phyloP scores from a whole-genome alignment of 495 filamentous ascomycete genomes.

The Penicilliopsis zonata region DNA sequence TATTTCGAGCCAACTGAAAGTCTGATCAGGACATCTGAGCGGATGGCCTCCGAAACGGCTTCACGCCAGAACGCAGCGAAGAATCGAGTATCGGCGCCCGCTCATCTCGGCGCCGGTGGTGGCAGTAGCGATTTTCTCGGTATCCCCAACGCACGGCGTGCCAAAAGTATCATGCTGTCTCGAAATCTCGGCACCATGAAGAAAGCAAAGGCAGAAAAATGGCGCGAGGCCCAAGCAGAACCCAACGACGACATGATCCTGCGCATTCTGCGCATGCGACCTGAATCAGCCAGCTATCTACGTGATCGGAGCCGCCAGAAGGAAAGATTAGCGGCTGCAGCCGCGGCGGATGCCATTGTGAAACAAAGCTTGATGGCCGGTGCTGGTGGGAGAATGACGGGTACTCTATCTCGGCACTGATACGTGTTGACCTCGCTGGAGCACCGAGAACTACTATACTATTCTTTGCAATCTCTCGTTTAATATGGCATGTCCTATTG shows the following conservation, averaged over 20 bases:
- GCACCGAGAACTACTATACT: no score
- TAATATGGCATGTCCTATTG: no score
- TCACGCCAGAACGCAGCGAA: constrained; percentile 54
- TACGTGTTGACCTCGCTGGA: no score
- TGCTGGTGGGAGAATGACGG: constrained; percentile 48
- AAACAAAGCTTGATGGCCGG: constrained; percentile 74
- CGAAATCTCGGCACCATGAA: constrained; percentile 94
- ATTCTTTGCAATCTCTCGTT: no score
- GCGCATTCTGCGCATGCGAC: constrained; percentile 88
- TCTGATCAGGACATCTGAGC: constrained; percentile 82
- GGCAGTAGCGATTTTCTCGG: constrained; percentile 57
- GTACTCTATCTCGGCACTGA: constrained; percentile 35
- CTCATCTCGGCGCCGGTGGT: constrained; percentile 44
- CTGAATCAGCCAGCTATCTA: constrained; percentile 84
- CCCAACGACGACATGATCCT: constrained; percentile 98
- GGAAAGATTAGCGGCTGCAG: constrained; percentile 79
- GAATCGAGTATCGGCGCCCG: constrained; percentile 64
- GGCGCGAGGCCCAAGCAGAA: constrained; percentile 89
- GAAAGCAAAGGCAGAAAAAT: constrained; percentile 89
- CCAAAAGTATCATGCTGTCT: constrained; percentile 91
- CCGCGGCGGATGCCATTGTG: constrained; percentile 90
- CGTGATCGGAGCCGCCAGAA: constrained; percentile 86
- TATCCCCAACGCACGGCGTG: constrained; percentile 54
- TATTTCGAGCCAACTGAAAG: constrained; percentile 91
- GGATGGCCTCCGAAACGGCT: constrained; percentile 86